phyloP scores from a whole-genome alignment of 148 eudicot species.

The Arctostaphylos glauca region DNA sequence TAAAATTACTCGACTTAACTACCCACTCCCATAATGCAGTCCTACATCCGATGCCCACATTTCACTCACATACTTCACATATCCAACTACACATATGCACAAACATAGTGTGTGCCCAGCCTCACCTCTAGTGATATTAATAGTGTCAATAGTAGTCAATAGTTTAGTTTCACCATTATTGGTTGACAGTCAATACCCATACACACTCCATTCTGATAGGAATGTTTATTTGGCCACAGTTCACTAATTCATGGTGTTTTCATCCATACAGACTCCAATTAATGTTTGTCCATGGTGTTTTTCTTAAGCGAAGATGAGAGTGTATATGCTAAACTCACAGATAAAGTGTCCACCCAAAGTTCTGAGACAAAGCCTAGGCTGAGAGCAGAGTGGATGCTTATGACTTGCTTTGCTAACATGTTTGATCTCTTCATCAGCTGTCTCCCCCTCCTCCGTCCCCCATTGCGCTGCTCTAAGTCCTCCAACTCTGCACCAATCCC shows the following conservation, averaged over 20 bases:
- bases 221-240: no score
- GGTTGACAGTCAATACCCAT: neutral
- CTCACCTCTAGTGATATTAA: no score
- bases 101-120: no score
- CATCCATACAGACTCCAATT: no score
- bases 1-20: no score
- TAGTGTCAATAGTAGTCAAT: neutral
- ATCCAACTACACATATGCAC: no score
- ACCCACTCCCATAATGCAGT: no score
- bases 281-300: no score
- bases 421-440: conserved; percentile 54
- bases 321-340: conserved; percentile 39
- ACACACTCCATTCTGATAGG: no score
- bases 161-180: neutral
- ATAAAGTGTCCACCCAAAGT: conserved; percentile 57
- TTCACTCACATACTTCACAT: no score
- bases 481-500: conserved; percentile 21
- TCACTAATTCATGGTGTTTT: no score
- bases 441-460: conserved; percentile 27
- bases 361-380: conserved; percentile 63
- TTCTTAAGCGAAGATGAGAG: neutral
- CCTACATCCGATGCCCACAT: no score
- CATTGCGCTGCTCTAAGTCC: conserved; percentile 19
- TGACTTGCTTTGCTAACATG: conserved; percentile 72
- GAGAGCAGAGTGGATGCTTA: conserved; percentile 55